Percentiles rank a stretch among this genome's conserved stretches.
phyloP scores from a whole-genome alignment of 2,329 filamentous ascomycete genomes.

The Penicillium freii region DNA sequence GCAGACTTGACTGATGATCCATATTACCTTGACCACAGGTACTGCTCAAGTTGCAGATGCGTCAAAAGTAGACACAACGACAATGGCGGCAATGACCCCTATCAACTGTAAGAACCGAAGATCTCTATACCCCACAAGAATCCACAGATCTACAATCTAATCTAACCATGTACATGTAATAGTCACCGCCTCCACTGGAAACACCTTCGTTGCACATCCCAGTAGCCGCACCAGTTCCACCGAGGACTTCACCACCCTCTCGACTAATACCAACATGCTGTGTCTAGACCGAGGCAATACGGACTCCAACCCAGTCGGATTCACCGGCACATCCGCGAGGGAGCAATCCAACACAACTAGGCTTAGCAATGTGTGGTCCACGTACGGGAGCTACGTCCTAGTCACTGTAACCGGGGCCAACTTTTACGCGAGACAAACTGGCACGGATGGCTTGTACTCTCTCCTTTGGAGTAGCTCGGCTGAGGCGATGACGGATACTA shows the following conservation, averaged over 20 bases:
- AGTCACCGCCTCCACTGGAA: conserved; percentile 3
- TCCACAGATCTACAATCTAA: not conserved
- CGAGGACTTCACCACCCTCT: not conserved
- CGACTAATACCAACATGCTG: conserved; percentile 5
- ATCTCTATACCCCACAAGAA: not conserved
- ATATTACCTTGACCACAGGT: not conserved
- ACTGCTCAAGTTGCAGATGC: conserved; percentile 9
- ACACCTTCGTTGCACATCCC: conserved; percentile 13
- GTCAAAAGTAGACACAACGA: conserved; percentile 1
- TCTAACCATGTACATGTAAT: not conserved
- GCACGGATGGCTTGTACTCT: conserved; percentile 10
- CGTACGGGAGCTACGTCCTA: conserved; percentile 16
- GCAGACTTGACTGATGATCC: not conserved
- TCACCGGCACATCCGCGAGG: not conserved
- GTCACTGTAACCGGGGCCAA: conserved; percentile 10
- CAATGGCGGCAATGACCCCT: conserved; percentile 2
- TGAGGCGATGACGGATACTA: conserved; percentile 5
- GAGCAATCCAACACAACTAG: not conserved
- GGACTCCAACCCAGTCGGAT: conserved; percentile 6
- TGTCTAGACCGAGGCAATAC: conserved; percentile 7
- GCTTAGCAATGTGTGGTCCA: conserved; percentile 14
- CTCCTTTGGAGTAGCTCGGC: conserved; percentile 14
- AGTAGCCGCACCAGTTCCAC: conserved; percentile 1
- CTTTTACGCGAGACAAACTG: conserved; percentile 15
- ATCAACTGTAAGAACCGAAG: conserved; percentile 11